Evolutionary conservation across 2,329 filamentous ascomycete species (phyloP), one percentile per base, ranked within the genome.

Genomic region (Akanthomyces uredinophilus): DNA sequence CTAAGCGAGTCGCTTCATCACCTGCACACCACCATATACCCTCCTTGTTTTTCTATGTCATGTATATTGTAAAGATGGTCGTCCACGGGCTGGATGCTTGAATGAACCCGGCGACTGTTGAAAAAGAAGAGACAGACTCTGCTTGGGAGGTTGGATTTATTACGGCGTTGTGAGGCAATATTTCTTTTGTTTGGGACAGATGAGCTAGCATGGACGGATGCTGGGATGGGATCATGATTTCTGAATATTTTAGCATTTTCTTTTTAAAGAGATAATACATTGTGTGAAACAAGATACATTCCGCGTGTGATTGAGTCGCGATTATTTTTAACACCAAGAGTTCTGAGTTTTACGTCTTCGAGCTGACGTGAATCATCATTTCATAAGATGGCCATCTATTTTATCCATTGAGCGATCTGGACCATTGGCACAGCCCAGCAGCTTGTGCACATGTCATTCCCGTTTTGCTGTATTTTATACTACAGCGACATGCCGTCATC

Each of bases 1-100:
- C 74, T 98, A 91, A 83, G 82, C 74, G 66, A 54, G 39, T 52
- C 47, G 39, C 46, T 27, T 39, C 29, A 39, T 22, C 14, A 39
- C 13, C 16, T 39, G 4, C 51, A 71, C 64, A 63, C 64, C 57
- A 63, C 49, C 60, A 60, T 61, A 66, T 64, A 64, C 64, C 39
- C 63, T 29, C 22, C 61, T 37, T 44, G 14, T 62, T 60, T 10
- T 60, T 63, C 16, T 63, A 63, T 65, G 49, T 56, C 54, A 62
- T 51, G 51, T 61, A 56, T 64, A 59, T 63, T 54, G 53, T 51
- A 55, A 56, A 56, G 39, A 60, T 46, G 35, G 35, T 43, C 51
- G 35, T 63, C 61, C 61, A 60, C 56, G 51, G 63, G 60, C 16
- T 60, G 63, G 60, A 64, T 37, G 50, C 29, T 41, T 46, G 16